Evolutionary conservation across 352 stramenopile species (phyloP), one percentile per base, ranked within the genome.

Genomic region (Pythium angustatum): DNA sequence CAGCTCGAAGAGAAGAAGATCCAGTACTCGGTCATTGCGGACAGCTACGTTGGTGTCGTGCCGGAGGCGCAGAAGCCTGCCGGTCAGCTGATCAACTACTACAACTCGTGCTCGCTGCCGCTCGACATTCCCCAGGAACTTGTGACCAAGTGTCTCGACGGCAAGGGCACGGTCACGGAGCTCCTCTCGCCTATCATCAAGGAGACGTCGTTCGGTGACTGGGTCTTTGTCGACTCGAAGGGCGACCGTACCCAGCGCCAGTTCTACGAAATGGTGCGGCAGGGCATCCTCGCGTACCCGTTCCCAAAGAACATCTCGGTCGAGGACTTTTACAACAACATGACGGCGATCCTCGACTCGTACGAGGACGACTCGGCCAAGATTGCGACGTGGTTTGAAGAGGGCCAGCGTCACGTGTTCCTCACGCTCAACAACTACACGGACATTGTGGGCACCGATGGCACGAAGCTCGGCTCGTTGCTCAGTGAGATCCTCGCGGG

Each of bases 161-260:
- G 77, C 48, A 69, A 64, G 8, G 60, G 79, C 47, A 79, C 70
- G 2, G 73, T 86, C n/a, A 62, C 60, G 0, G 72, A 90, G 31
- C 71, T 91, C 36, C 69, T 88, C 52, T 70, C 72, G 40, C 72
- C 69, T 14, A 80, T 90, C 66, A 76, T 90, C 58, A 58, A 83
- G 43, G 56, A 73, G 57, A 75, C 77, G 7, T 68, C 78, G 7
- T 68, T 55, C 26, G 75, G 69, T 50, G 68, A 87, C 51, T 91
- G 82, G 82, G 63, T 91, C 5, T 88, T 87, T 66, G 62, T 88
- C 11, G 73, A 87, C 73, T 87, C 77, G 43, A 87, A 82, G 69
- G 72, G 66, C 58, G 82, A 91, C 64, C 44, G 66, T 47, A 83
- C 69, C 10, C 82, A 91, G 67, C 82, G 82, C 27, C 77, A 79